These are phyloP conservation scores for Lotmaria passim DNA, from an alignment of 208 protist species.

Conservation along the genomic window DNA sequence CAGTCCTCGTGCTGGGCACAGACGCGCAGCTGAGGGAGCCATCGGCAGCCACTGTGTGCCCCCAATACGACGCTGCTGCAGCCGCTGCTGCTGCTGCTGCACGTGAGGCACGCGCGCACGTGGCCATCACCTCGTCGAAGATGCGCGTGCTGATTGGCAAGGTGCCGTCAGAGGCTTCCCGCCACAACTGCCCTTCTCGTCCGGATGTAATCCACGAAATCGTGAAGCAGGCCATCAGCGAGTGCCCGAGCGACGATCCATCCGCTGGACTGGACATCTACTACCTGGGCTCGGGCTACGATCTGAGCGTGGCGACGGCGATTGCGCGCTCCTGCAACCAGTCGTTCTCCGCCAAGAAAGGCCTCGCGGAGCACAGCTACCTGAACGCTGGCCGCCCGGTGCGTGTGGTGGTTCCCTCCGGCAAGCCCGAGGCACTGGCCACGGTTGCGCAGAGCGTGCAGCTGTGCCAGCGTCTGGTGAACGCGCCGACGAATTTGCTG, in stretches of 20 bases:
- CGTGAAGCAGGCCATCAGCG: conserved; percentile 49
- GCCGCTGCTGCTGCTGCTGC: conserved; percentile 20
- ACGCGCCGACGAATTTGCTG: conserved; percentile 84
- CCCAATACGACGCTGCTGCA: conserved; percentile 14
- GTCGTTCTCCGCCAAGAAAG: conserved; percentile 75
- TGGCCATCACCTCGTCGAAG: conserved; percentile 28
- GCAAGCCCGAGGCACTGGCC: conserved; percentile 24
- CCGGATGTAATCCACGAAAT: conserved; percentile 61
- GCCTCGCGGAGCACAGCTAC: conserved; percentile 50
- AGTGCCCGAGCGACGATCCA: conserved; percentile 17
- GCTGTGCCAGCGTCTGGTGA: conserved; percentile 84
- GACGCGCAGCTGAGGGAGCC: conserved; percentile 36
- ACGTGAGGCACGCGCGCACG: conserved; percentile 23
- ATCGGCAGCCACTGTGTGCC: background rate
- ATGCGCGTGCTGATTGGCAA: conserved; percentile 50
- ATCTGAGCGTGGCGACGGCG: conserved; percentile 46
- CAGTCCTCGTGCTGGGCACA: conserved; percentile 63
- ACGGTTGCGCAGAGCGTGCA: conserved; percentile 58
- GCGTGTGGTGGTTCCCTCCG: conserved; percentile 51
- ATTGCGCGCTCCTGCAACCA: conserved; percentile 62
- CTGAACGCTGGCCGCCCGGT: conserved; percentile 35
- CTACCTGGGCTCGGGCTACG: conserved; percentile 48
- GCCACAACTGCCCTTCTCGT: conserved; percentile 78
- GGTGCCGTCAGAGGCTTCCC: conserved; percentile 54
- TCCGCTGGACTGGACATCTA: conserved; percentile 55